phyloP scores from a whole-genome alignment of 164 flowering plant species.

The Vitis rotundifolia region DNA sequence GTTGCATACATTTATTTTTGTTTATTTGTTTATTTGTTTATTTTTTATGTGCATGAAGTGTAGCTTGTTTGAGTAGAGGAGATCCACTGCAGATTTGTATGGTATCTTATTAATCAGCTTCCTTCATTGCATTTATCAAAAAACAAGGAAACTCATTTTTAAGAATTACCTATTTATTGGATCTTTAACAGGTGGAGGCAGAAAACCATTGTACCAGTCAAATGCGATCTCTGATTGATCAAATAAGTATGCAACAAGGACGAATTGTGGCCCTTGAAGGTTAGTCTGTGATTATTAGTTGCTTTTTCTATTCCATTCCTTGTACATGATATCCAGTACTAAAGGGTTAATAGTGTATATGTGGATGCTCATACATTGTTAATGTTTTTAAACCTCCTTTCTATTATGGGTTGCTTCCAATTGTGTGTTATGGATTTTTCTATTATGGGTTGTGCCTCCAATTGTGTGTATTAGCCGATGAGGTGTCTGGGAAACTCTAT shows the following conservation, averaged over 20 bases:
- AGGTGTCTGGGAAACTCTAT: too few relatives aligned
- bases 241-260: slow-evolving; percentile 84
- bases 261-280: slow-evolving; percentile 79
- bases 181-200: slow-evolving; percentile 60
- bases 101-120: too few relatives aligned
- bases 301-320: background rate
- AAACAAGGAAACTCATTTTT: background rate
- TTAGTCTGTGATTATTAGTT: slow-evolving; percentile 13
- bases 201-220: slow-evolving; percentile 78
- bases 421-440: too few relatives aligned
- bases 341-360: too few relatives aligned
- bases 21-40: background rate
- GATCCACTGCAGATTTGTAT: too few relatives aligned
- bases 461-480: too few relatives aligned
- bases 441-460: too few relatives aligned
- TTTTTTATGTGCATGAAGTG: background rate
- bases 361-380: too few relatives aligned
- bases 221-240: slow-evolving; percentile 77
- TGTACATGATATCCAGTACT: background rate
- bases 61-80: background rate
- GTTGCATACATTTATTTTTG: slow-evolving; percentile 18
- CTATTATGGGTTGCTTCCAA: too few relatives aligned
- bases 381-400: too few relatives aligned
- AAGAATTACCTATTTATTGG: background rate
- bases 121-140: too few relatives aligned